Evolutionary conservation across 495 filamentous ascomycete species (phyloP).

Genomic region (Aspergillus nanangensis): DNA sequence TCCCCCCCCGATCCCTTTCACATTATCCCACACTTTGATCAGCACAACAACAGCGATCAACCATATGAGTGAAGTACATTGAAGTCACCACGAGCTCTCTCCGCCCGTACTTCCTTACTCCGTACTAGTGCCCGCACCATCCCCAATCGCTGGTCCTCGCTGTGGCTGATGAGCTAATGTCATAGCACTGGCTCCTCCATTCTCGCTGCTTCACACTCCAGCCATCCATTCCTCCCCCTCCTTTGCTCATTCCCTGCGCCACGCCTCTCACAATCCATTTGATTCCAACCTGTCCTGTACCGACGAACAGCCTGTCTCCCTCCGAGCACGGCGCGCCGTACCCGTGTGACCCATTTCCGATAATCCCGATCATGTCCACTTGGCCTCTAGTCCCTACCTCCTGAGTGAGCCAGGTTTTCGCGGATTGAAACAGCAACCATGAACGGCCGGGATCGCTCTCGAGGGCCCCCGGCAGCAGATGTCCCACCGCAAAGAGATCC

Average conservation of each 20-base stretch:
- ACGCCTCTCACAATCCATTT: background rate
- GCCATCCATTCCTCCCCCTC: background rate
- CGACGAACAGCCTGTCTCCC: constrained; percentile 3
- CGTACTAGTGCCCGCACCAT: constrained; percentile 17
- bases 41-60: no score
- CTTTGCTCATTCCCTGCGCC: background rate
- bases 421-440: constrained; percentile 22
- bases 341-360: constrained; percentile 14
- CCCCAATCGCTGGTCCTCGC: background rate
- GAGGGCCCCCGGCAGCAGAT: constrained; percentile 26
- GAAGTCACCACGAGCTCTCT: no score
- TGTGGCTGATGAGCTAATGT: constrained; percentile 26
- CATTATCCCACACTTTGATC: no score
- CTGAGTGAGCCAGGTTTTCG: constrained; percentile 24
- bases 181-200: constrained; percentile 5
- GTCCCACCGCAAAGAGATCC: constrained; percentile 22
- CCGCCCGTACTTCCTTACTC: background rate
- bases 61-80: no score
- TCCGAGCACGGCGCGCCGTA: constrained; percentile 12
- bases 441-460: constrained; percentile 34
- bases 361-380: constrained; percentile 34
- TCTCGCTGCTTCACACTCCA: constrained; percentile 1
- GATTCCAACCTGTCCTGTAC: background rate
- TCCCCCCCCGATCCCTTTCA: no score
- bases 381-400: constrained; percentile 24